phyloP scores from a whole-genome alignment of 352 stramenopile species.

The Globisporangium okanoganense region DNA sequence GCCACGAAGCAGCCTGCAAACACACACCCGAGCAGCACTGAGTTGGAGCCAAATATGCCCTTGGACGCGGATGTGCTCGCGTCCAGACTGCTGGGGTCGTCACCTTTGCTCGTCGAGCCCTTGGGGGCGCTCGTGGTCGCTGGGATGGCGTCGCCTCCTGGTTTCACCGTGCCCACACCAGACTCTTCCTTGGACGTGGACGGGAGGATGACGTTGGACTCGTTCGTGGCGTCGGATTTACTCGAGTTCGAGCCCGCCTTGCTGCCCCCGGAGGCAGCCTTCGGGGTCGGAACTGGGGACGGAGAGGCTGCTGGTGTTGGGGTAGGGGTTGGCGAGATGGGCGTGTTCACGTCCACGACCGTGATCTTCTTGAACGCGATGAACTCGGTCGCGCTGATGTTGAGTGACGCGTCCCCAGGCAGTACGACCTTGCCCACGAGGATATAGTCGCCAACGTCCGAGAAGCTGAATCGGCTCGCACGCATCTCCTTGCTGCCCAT shows the following conservation, averaged over 20 bases:
- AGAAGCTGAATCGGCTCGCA: constrained; percentile 45
- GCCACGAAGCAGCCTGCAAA: constrained; percentile 32
- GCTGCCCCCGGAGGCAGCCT: constrained; percentile 11
- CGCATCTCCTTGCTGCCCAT: constrained; percentile 43
- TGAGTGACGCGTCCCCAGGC: constrained; percentile 35
- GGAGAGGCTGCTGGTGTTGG: constrained; percentile 15
- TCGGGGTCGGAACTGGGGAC: constrained; percentile 4
- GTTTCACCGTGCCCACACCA: constrained; percentile 6
- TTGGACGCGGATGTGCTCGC: constrained; percentile 10
- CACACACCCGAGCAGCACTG: constrained; percentile 35
- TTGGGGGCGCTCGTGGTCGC: background rate
- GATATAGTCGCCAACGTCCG: constrained; percentile 52
- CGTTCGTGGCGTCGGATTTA: background rate
- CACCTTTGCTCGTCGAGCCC: background rate
- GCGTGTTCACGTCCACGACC: constrained; percentile 40
- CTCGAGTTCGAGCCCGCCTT: background rate
- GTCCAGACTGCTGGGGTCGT: constrained; percentile 11
- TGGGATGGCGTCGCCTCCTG: background rate
- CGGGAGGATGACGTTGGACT: constrained; percentile 1
- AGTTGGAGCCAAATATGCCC: constrained; percentile 19
- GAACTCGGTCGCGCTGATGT: constrained; percentile 55
- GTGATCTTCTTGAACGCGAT: constrained; percentile 65
- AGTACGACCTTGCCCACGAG: constrained; percentile 60
- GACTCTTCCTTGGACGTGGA: background rate
- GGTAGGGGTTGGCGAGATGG: constrained; percentile 26